Evolutionary conservation across 176 grass and related monocot species (phyloP).

Genomic region (Ampelocalamus luodianensis): DNA sequence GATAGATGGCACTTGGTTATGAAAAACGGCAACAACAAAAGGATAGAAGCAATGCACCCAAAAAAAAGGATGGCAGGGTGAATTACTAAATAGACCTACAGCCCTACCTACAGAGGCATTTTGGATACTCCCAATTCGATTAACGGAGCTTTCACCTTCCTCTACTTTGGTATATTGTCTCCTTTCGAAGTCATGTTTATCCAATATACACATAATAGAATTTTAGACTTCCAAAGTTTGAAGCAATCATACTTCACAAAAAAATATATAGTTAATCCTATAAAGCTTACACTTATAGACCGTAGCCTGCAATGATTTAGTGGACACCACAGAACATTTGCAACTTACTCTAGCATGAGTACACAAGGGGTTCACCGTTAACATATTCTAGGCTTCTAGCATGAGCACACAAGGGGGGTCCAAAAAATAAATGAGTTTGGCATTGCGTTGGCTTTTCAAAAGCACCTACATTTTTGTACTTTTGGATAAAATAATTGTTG

Average conservation of each 20-base stretch:
- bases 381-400: background rate
- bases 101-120: background rate
- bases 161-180: background rate
- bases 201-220: background rate
- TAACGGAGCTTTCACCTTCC: background rate
- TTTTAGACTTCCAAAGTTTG: slow-evolving; percentile 6
- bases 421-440: slow-evolving; percentile 21
- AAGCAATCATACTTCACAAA: slow-evolving; percentile 24
- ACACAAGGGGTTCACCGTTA: background rate
- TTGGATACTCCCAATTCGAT: slow-evolving; percentile 16
- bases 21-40: slow-evolving; percentile 17
- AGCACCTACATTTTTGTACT: background rate
- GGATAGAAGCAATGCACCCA: slow-evolving; percentile 2
- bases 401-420: background rate
- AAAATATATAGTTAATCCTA: slow-evolving; percentile 21
- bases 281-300: slow-evolving; percentile 13
- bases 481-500: background rate
- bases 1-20: slow-evolving; percentile 19
- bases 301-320: slow-evolving; percentile 22
- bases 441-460: background rate
- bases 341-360: slow-evolving; percentile 11
- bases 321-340: slow-evolving; percentile 16
- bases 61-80: background rate
- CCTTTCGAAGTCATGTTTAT: slow-evolving; percentile 29
- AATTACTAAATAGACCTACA: slow-evolving; percentile 3